These are phyloP conservation scores for Golovinomyces cichoracearum DNA, from an alignment of 2,329 filamentous ascomycete species.

Conservation along the genomic window DNA sequence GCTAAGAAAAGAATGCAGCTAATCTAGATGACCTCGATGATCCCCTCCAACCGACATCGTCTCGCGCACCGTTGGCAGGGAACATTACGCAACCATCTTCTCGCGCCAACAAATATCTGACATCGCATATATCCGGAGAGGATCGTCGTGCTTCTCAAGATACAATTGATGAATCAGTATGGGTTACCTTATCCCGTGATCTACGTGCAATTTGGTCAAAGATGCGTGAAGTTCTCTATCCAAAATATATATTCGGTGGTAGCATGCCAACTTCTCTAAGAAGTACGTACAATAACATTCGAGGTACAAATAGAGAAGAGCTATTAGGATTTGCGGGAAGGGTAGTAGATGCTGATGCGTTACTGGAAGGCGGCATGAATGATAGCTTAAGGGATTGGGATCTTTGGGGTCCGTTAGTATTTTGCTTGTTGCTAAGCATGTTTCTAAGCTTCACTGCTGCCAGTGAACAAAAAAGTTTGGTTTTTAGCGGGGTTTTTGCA, in stretches of 20 bases:
- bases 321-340: slow-evolving; percentile 33
- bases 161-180: slow-evolving; percentile 91
- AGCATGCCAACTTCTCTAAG: slow-evolving; percentile 33
- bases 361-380: slow-evolving; percentile 50
- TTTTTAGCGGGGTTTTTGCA: slow-evolving; percentile 90
- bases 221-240: slow-evolving; percentile 90
- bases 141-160: slow-evolving; percentile 72
- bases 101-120: slow-evolving; percentile 48
- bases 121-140: slow-evolving; percentile 71
- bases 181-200: slow-evolving; percentile 87
- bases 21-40: slow-evolving; percentile 57
- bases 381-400: slow-evolving; percentile 90
- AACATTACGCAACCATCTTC: slow-evolving; percentile 41
- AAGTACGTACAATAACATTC: slow-evolving; percentile 34
- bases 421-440: slow-evolving; percentile 69
- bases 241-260: slow-evolving; percentile 64
- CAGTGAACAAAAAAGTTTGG: slow-evolving; percentile 55
- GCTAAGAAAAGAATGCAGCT: slow-evolving; percentile 8
- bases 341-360: slow-evolving; percentile 35
- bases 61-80: slow-evolving; percentile 57
- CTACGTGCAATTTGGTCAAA: slow-evolving; percentile 88
- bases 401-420: slow-evolving; percentile 87
- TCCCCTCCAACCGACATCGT: slow-evolving; percentile 64
- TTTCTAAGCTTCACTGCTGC: slow-evolving; percentile 64
- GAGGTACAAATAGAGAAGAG: slow-evolving; percentile 34